Percentiles rank a stretch among this genome's conserved stretches.
Evolutionary conservation across 768 basidiomycete species (phyloP).

Genomic region (Leccinum arenicola): DNA sequence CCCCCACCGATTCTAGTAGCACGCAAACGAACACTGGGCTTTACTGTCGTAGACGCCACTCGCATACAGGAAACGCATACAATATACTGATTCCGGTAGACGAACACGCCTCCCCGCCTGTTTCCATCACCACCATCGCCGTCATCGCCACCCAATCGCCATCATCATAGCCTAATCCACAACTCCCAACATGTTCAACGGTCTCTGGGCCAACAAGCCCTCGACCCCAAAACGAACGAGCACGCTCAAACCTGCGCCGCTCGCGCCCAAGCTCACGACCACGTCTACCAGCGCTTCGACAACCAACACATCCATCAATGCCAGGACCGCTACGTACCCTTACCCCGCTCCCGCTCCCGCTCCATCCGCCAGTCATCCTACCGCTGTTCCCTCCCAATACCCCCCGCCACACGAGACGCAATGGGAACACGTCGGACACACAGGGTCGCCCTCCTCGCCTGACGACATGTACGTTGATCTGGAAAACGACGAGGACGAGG

Average conservation of each 20-base stretch:
- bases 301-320: background rate
- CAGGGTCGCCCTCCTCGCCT: conserved; percentile 9
- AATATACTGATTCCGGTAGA: too few species aligned
- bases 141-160: background rate
- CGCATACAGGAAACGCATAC: too few species aligned
- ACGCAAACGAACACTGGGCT: too few species aligned
- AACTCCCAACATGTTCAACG: background rate
- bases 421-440: conserved; percentile 23
- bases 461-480: conserved; percentile 8
- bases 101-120: too few species aligned
- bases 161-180: background rate
- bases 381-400: conserved; percentile 6
- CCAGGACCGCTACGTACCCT: background rate
- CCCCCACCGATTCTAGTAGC: too few species aligned
- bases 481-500: background rate
- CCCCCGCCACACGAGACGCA: conserved; percentile 14
- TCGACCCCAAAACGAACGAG: conserved; percentile 18
- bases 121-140: background rate
- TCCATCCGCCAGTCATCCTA: background rate
- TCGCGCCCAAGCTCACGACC: conserved; percentile 25
- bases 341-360: background rate
- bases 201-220: conserved; percentile 9
- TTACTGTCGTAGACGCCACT: too few species aligned
- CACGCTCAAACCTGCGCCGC: conserved; percentile 19
- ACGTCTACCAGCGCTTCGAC: background rate